phyloP scores from a whole-genome alignment of 768 basidiomycete species.

The Punctularia strigosozonata region DNA sequence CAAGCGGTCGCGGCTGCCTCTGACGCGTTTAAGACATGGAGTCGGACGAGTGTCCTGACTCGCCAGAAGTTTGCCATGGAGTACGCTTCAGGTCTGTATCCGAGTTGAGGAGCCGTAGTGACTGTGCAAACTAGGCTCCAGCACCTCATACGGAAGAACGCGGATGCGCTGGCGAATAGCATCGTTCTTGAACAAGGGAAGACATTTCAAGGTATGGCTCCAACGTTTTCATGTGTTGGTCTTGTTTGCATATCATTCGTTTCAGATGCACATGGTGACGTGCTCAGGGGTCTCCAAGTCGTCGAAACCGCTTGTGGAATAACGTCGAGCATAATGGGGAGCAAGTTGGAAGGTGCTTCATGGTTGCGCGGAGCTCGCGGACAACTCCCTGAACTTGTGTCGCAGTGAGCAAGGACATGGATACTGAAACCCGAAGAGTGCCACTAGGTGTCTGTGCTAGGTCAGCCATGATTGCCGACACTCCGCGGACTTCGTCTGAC shows the following conservation, averaged over 20 bases:
- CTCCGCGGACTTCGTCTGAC: background rate
- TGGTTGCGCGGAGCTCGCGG: background rate
- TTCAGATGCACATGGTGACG: conserved; percentile 87
- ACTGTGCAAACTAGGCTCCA: conserved; percentile 53
- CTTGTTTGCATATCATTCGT: background rate
- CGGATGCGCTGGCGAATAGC: conserved; percentile 75
- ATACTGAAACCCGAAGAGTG: conserved; percentile 74
- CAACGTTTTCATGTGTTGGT: background rate
- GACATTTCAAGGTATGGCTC: conserved; percentile 59
- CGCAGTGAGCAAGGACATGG: conserved; percentile 90
- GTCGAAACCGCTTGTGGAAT: conserved; percentile 73
- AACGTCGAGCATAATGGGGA: conserved; percentile 77
- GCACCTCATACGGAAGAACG: conserved; percentile 72
- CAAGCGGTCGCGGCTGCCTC: conserved; percentile 77
- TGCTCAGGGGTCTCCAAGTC: conserved; percentile 86
- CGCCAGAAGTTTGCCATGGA: conserved; percentile 85
- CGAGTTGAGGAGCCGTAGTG: background rate
- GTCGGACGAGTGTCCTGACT: conserved; percentile 68
- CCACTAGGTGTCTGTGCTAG: conserved; percentile 84
- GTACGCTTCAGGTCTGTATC: conserved; percentile 30
- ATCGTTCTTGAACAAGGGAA: conserved; percentile 97
- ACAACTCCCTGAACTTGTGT: background rate
- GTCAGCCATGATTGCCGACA: conserved; percentile 12
- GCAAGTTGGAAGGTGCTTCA: conserved; percentile 75
- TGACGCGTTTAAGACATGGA: conserved; percentile 84